Conservation (phyloP, 768 basidiomycete genomes). For the Chalciporus pseudorubinellus region DNA sequence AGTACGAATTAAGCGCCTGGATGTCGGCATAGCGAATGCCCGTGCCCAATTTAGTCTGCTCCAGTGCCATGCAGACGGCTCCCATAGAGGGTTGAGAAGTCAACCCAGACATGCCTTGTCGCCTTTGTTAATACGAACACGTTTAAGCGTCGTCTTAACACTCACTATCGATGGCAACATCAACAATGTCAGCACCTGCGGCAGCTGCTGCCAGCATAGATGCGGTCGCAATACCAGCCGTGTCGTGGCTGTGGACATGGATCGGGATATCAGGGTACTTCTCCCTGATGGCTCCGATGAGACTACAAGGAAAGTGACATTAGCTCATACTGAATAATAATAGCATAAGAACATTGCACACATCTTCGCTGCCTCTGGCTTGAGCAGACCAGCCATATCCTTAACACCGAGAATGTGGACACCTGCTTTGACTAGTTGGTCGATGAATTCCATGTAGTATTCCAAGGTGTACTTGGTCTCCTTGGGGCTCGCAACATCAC, state of each 20-base stretch:
- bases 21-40: slow-evolving; percentile 97
- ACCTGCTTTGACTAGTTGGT: slow-evolving; percentile 89
- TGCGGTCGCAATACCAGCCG: slow-evolving; percentile 96
- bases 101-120: slow-evolving; percentile 90
- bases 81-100: slow-evolving; percentile 99
- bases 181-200: slow-evolving; percentile 97
- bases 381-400: slow-evolving; percentile 97
- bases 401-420: slow-evolving; percentile 98
- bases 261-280: slow-evolving; percentile 97
- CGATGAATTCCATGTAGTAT: slow-evolving; percentile 96
- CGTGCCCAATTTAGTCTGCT: slow-evolving; percentile 90
- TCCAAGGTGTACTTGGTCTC: slow-evolving; percentile 96
- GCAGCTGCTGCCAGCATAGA: slow-evolving; percentile 95
- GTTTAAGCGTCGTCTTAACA: slow-evolving; percentile 6
- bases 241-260: slow-evolving; percentile 99
- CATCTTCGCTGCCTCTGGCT: slow-evolving; percentile 91
- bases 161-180: slow-evolving; percentile 97
- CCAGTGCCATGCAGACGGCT: slow-evolving; percentile 89
- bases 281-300: slow-evolving; percentile 92
- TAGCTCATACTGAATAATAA: not conserved
- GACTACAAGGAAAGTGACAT: slow-evolving; percentile 41
- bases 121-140: slow-evolving; percentile 12
- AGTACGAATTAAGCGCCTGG: slow-evolving; percentile 95
- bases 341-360: slow-evolving; percentile 37
- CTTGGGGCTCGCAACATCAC: slow-evolving; percentile 91